phyloP scores from a whole-genome alignment of 768 basidiomycete species.

The Suillus alpinus region DNA sequence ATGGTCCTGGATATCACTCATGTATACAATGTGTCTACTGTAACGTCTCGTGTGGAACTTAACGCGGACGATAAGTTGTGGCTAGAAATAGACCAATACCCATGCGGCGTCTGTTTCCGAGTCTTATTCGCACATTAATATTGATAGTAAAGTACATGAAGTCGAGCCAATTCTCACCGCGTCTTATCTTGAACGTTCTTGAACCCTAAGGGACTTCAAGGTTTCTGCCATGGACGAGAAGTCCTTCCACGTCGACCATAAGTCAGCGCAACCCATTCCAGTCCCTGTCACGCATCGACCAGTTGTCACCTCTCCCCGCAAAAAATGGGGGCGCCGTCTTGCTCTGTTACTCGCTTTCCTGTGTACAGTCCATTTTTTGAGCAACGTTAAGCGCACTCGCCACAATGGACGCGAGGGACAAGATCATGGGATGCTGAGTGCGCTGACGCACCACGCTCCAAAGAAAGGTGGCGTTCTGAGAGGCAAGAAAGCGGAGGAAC shows the following conservation, averaged over 20 bases:
- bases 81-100: neutral
- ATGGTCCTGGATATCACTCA: neutral
- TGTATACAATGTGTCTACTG: neutral
- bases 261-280: conserved; percentile 13
- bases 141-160: neutral
- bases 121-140: neutral
- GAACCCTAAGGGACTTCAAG: neutral
- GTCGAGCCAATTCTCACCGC: neutral
- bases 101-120: neutral
- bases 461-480: conserved; percentile 21
- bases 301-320: conserved; percentile 3
- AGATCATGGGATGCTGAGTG: conserved; percentile 13
- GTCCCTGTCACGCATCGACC: conserved; percentile 15
- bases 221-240: conserved; percentile 20
- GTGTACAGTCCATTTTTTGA: conserved; percentile 12
- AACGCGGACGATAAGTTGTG: too few relatives aligned
- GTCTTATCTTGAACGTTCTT: neutral
- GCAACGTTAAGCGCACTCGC: neutral
- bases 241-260: conserved; percentile 1
- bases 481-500: conserved; percentile 39
- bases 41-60: neutral
- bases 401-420: conserved; percentile 1
- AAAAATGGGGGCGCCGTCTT: conserved; percentile 13
- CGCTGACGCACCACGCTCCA: conserved; percentile 15
- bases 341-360: conserved; percentile 6